A percentile compares a stretch with the other conserved stretches of the same genome.
phyloP scores from a whole-genome alignment of 345 rosid genomes.

The Boechera retrofracta region DNA sequence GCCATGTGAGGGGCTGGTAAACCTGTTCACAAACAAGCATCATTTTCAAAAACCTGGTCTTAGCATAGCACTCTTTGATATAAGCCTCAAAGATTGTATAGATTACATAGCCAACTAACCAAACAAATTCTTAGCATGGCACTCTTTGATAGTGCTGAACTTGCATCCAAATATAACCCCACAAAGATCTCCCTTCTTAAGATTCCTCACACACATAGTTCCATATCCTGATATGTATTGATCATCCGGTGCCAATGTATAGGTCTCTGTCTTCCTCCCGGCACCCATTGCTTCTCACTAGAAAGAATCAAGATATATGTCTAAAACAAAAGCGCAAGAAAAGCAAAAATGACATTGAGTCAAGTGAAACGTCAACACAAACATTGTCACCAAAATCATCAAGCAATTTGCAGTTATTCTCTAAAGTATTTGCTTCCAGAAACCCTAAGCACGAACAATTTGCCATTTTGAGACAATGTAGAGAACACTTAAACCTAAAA shows the following conservation, averaged over 20 bases:
- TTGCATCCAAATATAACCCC: slow-evolving; percentile 68
- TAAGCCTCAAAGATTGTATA: slow-evolving; percentile 11
- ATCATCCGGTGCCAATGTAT: slow-evolving; percentile 20
- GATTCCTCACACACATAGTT: slow-evolving; percentile 48
- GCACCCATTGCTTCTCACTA: slow-evolving; percentile 54
- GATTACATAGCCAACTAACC: slow-evolving; percentile 49
- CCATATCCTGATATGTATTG: slow-evolving; percentile 6
- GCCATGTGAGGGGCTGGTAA: slow-evolving; percentile 57
- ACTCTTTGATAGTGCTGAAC: slow-evolving; percentile 56
- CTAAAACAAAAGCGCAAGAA: not conserved
- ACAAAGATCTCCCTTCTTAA: slow-evolving; percentile 50
- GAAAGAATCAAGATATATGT: slow-evolving; percentile 10
- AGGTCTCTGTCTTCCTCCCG: slow-evolving; percentile 55
- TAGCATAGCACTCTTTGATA: not conserved
- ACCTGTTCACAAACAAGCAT: slow-evolving; percentile 48
- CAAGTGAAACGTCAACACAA: not conserved
- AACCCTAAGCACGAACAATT: not conserved
- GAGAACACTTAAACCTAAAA: not conserved
- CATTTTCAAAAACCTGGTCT: not conserved
- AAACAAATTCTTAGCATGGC: slow-evolving; percentile 54
- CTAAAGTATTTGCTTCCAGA: not conserved
- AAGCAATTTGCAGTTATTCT: not conserved
- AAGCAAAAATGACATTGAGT: not conserved
- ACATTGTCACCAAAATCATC: not conserved
- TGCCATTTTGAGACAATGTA: not conserved